Evolutionary conservation across 345 rosid genomes (phyloP).

Genomic region (Acer negundo): DNA sequence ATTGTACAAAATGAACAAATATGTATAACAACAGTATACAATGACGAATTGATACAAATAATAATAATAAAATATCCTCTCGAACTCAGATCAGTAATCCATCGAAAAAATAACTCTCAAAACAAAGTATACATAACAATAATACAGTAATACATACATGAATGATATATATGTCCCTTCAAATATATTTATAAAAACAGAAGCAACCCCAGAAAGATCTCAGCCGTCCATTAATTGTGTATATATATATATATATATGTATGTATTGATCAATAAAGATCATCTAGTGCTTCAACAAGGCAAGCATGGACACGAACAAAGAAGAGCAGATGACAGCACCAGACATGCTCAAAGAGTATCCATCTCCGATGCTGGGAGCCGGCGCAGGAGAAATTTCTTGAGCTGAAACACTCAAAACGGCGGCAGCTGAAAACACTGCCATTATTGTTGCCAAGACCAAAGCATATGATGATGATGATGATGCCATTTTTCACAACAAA

Average conservation of each 20-base stretch:
- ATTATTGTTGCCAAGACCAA: neutral
- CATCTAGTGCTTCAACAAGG: constrained; percentile 26
- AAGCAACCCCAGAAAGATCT: neutral
- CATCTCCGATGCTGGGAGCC: constrained; percentile 39
- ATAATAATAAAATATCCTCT: neutral
- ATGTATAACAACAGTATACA: constrained; percentile 2
- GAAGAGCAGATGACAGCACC: constrained; percentile 38
- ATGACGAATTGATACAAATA: constrained; percentile 6
- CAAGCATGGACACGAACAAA: constrained; percentile 33
- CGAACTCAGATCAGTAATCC: neutral
- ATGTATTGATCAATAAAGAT: neutral
- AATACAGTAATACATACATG: neutral
- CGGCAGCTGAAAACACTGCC: neutral
- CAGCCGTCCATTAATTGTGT: neutral
- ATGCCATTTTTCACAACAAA: neutral
- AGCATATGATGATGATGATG: neutral
- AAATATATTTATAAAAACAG: neutral
- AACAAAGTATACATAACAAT: neutral
- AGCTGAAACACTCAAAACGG: constrained; percentile 10
- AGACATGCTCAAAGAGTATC: constrained; percentile 26
- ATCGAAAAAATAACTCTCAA: neutral
- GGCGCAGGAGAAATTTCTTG: constrained; percentile 28
- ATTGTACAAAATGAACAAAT: neutral
- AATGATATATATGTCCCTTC: neutral
- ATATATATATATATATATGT: too few relatives aligned